Evolutionary conservation across 2,329 filamentous ascomycete species (phyloP).

Genomic region (Sporothrix euskadiensis): DNA sequence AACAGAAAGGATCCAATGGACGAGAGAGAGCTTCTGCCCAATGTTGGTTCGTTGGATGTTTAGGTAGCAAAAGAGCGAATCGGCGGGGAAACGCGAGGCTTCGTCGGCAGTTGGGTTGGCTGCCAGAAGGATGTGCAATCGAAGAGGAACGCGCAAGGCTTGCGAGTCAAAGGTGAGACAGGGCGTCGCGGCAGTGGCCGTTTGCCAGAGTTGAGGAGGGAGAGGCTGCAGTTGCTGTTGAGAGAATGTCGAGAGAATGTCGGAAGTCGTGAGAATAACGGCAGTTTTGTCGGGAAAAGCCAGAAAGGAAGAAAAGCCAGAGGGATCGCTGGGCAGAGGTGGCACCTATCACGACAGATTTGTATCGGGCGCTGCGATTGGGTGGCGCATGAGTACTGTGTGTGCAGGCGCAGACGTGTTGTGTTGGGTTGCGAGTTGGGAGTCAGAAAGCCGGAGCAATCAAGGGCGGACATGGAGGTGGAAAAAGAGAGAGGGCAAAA

Average conservation of each 20-base stretch:
- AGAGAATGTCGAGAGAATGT: not conserved
- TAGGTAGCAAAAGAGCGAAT: not conserved
- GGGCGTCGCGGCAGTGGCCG: not conserved
- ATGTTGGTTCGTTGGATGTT: not conserved
- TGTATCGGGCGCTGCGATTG: slow-evolving; percentile 24
- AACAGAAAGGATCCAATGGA: not conserved
- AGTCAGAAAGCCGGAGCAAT: not conserved
- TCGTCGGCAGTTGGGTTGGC: not conserved
- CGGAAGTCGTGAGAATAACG: not conserved
- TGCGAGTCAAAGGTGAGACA: not conserved
- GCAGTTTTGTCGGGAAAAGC: not conserved
- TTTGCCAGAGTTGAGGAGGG: not conserved
- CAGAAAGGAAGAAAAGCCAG: not conserved
- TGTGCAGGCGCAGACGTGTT: slow-evolving; percentile 12
- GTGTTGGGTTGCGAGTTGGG: slow-evolving; percentile 21
- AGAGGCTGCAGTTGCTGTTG: not conserved
- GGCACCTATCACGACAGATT: slow-evolving; percentile 23
- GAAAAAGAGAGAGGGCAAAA: slow-evolving; percentile 17
- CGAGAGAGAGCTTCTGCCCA: not conserved
- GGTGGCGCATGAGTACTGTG: not conserved
- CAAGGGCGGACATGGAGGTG: not conserved
- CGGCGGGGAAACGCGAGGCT: not conserved
- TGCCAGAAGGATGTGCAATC: not conserved
- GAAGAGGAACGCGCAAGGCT: not conserved
- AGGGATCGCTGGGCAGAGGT: slow-evolving; percentile 11